Evolutionary conservation across 148 eudicot species (phyloP).

Genomic region (Agrostemma githago): DNA sequence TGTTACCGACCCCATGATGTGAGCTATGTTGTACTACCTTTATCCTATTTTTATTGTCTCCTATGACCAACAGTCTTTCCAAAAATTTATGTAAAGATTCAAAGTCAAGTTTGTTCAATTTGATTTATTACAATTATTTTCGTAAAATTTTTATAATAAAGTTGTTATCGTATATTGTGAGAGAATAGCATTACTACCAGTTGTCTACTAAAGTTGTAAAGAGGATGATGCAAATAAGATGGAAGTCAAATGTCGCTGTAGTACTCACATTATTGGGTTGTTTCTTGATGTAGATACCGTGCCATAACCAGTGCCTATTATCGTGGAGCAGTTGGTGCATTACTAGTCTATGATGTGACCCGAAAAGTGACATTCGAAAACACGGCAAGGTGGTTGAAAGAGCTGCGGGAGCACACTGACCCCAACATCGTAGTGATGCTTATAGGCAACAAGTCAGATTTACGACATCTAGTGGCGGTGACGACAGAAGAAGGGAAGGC

Average conservation of each 20-base stretch:
- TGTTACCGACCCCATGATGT: not conserved
- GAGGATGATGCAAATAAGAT: not conserved
- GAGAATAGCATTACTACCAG: not conserved
- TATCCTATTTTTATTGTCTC: not conserved
- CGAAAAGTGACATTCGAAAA: slow-evolving; percentile 78
- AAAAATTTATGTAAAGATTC: not conserved
- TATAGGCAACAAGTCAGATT: slow-evolving; percentile 88
- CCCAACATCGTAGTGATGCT: slow-evolving; percentile 90
- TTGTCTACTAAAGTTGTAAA: not conserved
- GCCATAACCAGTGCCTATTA: slow-evolving; percentile 96
- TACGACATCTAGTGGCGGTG: slow-evolving; percentile 76
- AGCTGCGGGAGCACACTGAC: slow-evolving; percentile 79
- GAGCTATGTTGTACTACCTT: not conserved
- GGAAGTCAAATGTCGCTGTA: not conserved
- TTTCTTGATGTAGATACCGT: slow-evolving; percentile 51
- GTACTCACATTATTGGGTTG: not conserved
- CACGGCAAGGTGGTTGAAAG: slow-evolving; percentile 69
- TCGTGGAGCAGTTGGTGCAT: slow-evolving; percentile 88
- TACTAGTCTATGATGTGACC: slow-evolving; percentile 86
- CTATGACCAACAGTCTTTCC: not conserved
- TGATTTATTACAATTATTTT: not conserved
- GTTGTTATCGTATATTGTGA: not conserved
- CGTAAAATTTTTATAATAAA: not conserved
- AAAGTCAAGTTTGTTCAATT: not conserved
- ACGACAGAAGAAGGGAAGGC: slow-evolving; percentile 65